Evolutionary conservation across 805 yeast genomes (phyloP), one percentile per base, ranked within the genome.

Genomic region (Saccharomycopsis oosterbeekiorum): DNA sequence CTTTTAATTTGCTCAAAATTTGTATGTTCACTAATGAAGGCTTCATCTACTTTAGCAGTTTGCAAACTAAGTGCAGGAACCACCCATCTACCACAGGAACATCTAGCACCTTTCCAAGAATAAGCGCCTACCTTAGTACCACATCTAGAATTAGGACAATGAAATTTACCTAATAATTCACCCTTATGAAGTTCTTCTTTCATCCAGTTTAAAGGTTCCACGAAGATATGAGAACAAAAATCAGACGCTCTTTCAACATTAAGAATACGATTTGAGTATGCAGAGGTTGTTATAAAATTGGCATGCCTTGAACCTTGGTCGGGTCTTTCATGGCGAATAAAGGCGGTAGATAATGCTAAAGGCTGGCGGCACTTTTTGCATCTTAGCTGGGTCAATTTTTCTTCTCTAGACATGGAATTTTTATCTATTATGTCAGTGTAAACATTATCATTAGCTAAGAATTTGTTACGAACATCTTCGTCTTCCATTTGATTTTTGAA

Each of bases 71-170:
- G 80, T 1, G 96, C 96, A 0, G 99, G 99, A 10, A 89, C 81
- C 78, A 93, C 85, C 99, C 99, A 94, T 67, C 83, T 84, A 1
- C 97, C 97, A 72, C 99, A 94, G 62, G 94, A 84, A 72, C 99
- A 94, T 67, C 96, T 76, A 1, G 93, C 84, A 0, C 99, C 99
- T 68, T 85, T 88, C 99, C 99, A 94, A 64, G 85, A 83, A 71
- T 91, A 94, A 0, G 89, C 91, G 14, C 99, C 99, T 1, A 94
- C 82, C 74, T 93, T 94, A 15, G 88, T 78, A 4, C 76, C 76
- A 75, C 99, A 94, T 68, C 85, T 86, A 5, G 21, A 24, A 40
- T 64, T 64, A 1, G 94, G 94, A 71, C 99, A 94, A 11, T 74
- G 71, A 54, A 94, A 83, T 68, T 87, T 89, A 1, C 99, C 99